Evolutionary conservation across 768 basidiomycete genomes (phyloP), one percentile per base, ranked within the genome.

Genomic region (Rhodocollybia butyracea): DNA sequence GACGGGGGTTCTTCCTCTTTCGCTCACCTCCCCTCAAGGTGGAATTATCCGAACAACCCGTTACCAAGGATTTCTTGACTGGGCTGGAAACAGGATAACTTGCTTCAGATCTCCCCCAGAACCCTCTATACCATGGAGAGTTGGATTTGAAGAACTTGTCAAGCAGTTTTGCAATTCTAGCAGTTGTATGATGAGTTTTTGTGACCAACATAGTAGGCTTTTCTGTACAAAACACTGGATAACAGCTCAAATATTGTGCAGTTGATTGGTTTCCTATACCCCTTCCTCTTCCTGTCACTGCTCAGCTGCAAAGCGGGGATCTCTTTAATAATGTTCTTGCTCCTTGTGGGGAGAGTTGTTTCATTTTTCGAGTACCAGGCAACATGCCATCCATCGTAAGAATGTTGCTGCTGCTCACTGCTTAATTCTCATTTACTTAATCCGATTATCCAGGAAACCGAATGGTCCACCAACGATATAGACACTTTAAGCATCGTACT

Each of bases 1-100:
- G n/a, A 77, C 76, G 0, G 60, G 60, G 0, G 53, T 83, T 7
- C 70, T 89, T 7, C 82, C 81, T 0, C 59, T 71, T 22, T 59
- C 60, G 24, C 62, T 81, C 13, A 53, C 41, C 30, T 11, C 39
- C 17, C 13, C 24, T 24, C 17, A 31, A 12, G 29, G 32, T 41
- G 51, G 51, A 22, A 26, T 53, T 15, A 3, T 53, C 8, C 39
- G 26, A 8, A 53, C 64, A 60, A 80, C 81, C 65, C 40, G 76
- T 55, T 54, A 22, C 31, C 13, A 19, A 50, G 17, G 42, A 12
- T 5, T 27, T 15, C 21, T 13, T 36, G 39, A 32, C 22, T 48
- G 34, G 21, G 31, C 54, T 38, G 19, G 27, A 27, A 29, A 39
- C 55, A 34, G 58, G 15, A 26, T 36, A 22, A 52, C 30, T 6